Evolutionary conservation across 805 yeast genomes (phyloP).

Genomic region (Tetrapisispora taiwanensis): DNA sequence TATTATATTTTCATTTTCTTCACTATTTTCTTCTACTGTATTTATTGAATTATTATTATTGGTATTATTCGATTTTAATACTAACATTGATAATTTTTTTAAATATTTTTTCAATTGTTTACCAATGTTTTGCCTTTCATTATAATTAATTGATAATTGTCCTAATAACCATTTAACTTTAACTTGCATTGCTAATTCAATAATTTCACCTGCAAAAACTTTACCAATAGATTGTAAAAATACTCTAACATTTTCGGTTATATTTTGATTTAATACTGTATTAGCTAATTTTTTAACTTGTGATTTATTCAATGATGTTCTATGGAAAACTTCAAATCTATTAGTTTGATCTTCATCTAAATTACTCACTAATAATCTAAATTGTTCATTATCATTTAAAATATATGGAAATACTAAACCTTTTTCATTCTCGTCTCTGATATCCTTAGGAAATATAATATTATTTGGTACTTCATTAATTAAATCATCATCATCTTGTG

Average conservation of each 20-base stretch:
- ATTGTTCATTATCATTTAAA: constrained; percentile 44
- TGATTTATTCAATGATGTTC: constrained; percentile 62
- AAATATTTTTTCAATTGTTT: constrained; percentile 28
- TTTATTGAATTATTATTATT: background rate
- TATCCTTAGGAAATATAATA: constrained; percentile 20
- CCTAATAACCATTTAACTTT: constrained; percentile 45
- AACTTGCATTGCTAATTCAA: constrained; percentile 68
- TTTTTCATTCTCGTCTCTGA: constrained; percentile 9
- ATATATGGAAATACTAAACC: constrained; percentile 20
- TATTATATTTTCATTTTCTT: background rate
- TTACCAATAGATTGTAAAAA: constrained; percentile 81
- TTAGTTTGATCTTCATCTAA: constrained; percentile 78
- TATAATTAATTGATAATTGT: constrained; percentile 31
- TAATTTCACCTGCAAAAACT: constrained; percentile 80
- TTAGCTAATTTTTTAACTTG: constrained; percentile 76
- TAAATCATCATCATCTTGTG: background rate
- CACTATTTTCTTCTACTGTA: constrained; percentile 3
- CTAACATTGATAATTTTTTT: constrained; percentile 27
- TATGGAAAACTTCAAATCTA: constrained; percentile 74
- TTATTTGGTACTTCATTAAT: constrained; percentile 21
- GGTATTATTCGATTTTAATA: constrained; percentile 2
- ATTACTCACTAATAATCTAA: constrained; percentile 54
- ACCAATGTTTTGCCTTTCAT: constrained; percentile 33
- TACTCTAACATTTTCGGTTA: constrained; percentile 70
- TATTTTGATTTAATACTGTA: constrained; percentile 66